Base-by-base conservation (phyloP, 2,329 filamentous ascomycete species). In the Trematosphaeria pertusa region DNA sequence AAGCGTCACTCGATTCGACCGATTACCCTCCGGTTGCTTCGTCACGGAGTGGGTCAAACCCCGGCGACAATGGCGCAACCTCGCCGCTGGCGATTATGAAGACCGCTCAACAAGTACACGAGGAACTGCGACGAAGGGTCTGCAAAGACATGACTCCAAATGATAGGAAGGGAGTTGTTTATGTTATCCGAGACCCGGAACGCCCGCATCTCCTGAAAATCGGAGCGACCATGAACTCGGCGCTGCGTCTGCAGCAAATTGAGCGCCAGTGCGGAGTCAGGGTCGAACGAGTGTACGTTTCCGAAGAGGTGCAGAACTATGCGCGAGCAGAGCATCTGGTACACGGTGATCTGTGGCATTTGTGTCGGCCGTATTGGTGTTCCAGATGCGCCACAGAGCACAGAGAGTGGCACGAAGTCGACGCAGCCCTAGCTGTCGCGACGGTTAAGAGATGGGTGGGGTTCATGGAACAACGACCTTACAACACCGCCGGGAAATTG, bases 131-230 rank as follows among this genome's bases (percentile, higher is more conserved):
- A 32, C 15, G 32, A n/a, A 34, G 14, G 14, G 20, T 53, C 12
- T 22, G 22, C 20, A 50, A 34, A 17, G 4, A 30, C 4, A 8
- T 50, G 15, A 34, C 37, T 10, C 34, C 21, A 4, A 37, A 40
- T 20, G n/a, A 10, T n/a, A 38, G 3, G 11, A 24, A 3, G 9
- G 46, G 50, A 11, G 9, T 18, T 12, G 34, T 53, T 2, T 53
- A 53, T 28, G 46, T 53, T 17, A 10, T 46, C 22, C 50, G 50
- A 11, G 35, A 45, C 37, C 46, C 35, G 20, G 26, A 9, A 17
- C 32, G 28, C 17, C 24, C 46, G 10, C 24, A 40, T 37, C 42
- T 49, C 14, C 28, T 53, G 7, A 53, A 53, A 30, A 46, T 53
- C 14, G 50, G 50, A 6, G 19, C 50, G 9, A 43, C 31, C 10